These are phyloP conservation scores for Hyphopichia pseudoburtonii DNA, from an alignment of 1,139 yeast genomes.

Conservation along the genomic window DNA sequence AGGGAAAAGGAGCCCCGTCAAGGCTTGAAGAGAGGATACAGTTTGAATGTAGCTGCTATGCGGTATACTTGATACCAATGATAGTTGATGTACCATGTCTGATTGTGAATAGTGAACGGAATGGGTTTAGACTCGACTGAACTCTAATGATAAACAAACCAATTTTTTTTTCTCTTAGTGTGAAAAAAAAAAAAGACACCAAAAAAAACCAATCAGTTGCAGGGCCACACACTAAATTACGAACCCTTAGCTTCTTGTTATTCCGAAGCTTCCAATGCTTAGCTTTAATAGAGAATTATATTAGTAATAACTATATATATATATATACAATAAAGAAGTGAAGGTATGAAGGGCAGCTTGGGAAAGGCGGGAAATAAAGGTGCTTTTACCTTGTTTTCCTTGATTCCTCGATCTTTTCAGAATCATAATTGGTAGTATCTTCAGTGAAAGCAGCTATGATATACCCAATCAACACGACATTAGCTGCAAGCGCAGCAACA, in stretches of 20 bases:
- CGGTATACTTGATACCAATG: slow-evolving; percentile 42
- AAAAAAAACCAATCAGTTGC: no score
- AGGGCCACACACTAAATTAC: no score
- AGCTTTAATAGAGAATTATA: no score
- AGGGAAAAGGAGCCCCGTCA: slow-evolving; percentile 42
- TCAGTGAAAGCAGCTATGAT: slow-evolving; percentile 86
- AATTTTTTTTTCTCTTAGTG: no score
- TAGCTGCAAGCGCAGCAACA: slow-evolving; percentile 83
- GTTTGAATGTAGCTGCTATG: slow-evolving; percentile 44
- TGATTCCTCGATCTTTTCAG: slow-evolving; percentile 28
- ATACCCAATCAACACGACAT: slow-evolving; percentile 81
- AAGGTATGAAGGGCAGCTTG: no score
- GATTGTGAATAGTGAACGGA: no score
- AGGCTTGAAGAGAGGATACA: slow-evolving; percentile 44
- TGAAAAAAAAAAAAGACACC: no score
- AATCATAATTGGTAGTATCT: slow-evolving; percentile 46
- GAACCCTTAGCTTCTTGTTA: no score
- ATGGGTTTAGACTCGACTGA: no score
- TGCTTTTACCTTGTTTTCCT: slow-evolving; percentile 10
- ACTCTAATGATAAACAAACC: no score
- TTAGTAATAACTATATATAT: background rate
- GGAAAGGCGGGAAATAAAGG: no score
- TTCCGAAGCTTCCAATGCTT: no score
- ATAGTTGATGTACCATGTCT: slow-evolving; percentile 47
- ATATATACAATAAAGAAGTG: background rate